Base-by-base conservation (phyloP, 306 rosid genomes). In the Chamaecrista fasciculata region DNA sequence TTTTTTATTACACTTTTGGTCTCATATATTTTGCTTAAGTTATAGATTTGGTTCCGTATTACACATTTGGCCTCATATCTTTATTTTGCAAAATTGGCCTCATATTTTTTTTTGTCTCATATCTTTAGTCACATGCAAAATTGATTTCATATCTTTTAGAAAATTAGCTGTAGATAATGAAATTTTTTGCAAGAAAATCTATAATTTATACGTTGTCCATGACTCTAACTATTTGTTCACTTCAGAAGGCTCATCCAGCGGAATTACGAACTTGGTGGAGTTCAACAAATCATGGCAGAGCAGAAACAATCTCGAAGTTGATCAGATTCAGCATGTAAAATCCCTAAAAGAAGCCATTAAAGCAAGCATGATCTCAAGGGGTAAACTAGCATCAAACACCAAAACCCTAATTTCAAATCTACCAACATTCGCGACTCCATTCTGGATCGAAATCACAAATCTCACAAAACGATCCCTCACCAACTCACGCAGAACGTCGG, bases 331-430 rank as follows among this genome's bases (percentile, higher is more conserved):
- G 26, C 25, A 40, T 40, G 36, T 39, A 26, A 51, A 79, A 3
- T 80, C 93, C 1, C 57, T 87, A 6, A 84, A 80, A 43, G 93
- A 87, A 39, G 93, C 93, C 0, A 87, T 87, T 29, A 82, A 81
- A 28, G 93, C 93, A 0, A 80, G 86, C 80, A 85, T n/a, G n/a
- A n/a, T 87, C 31, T 87, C 93, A 0, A 42, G 87, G n/a, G 93
- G 93, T 0, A 87, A 87, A 42, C 40, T 87, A 16, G 93, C 85
- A 19, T 82, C 90, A 12, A 90, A 90, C 11, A 82, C 87, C 28
- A 62, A 79, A 0, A 77, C 66, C 51, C 70, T 85, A 1, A 73
- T 60, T 23, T 87, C 93, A 2, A 57, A 29, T 24, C 24, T 57
- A 8, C 63, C 63, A 4, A 57, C 43, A 19, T 57, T 57, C 4